Percentiles rank a stretch among this genome's conserved stretches.
These are phyloP conservation scores for Zychaea mexicana DNA, from an alignment of 371 early-diverging fungal genomes.

Conservation along the genomic window DNA sequence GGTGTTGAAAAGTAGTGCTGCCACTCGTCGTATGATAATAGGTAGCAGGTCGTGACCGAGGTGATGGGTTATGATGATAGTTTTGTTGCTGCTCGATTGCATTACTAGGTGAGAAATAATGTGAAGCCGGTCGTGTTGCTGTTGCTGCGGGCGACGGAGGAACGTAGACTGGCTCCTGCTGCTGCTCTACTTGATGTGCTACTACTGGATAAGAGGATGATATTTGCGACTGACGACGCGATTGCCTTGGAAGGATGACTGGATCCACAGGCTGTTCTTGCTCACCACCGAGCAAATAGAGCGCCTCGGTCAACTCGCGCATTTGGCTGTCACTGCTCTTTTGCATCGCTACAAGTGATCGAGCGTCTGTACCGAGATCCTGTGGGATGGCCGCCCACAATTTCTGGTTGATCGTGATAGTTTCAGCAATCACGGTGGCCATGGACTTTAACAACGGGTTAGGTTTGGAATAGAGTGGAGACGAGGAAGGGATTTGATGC, in stretches of 20 bases:
- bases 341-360: constrained; percentile 16
- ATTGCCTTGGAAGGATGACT: background rate
- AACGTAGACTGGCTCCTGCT: no score
- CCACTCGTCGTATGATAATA: background rate
- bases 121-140: background rate
- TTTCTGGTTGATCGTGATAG: constrained; percentile 17
- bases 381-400: constrained; percentile 20
- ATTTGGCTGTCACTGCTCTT: constrained; percentile 22
- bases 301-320: constrained; percentile 14
- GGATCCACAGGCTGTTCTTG: background rate
- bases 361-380: constrained; percentile 17
- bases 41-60: background rate
- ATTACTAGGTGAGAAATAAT: background rate
- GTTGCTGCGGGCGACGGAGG: background rate
- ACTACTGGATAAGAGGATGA: background rate
- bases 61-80: background rate
- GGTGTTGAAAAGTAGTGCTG: background rate
- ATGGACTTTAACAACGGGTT: constrained; percentile 8
- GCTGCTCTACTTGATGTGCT: no score
- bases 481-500: no score
- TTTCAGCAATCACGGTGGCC: constrained; percentile 14
- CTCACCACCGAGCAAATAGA: constrained; percentile 8
- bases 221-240: background rate
- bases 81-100: background rate
- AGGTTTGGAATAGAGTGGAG: background rate